Evolutionary conservation across 2,329 filamentous ascomycete species (phyloP).

Genomic region (Phyllosticta citribraziliensis): DNA sequence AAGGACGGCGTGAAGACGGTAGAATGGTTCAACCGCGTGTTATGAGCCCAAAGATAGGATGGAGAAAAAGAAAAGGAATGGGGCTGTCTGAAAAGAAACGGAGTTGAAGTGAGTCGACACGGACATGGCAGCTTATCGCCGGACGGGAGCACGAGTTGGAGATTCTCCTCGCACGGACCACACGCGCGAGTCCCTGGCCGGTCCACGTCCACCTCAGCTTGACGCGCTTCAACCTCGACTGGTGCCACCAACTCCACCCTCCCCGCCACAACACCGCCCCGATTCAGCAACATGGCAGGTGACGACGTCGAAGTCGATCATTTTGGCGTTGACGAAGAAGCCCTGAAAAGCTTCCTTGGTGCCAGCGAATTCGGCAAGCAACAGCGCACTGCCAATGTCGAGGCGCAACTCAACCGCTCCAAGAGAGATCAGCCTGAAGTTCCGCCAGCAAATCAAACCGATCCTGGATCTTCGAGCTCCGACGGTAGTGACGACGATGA

Average conservation of each 20-base stretch:
- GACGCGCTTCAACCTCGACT: conserved; percentile 1
- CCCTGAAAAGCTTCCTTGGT: conserved; percentile 60
- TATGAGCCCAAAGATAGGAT: background rate
- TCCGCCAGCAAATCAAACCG: conserved; percentile 14
- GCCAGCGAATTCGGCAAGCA: conserved; percentile 81
- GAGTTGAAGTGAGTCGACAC: background rate
- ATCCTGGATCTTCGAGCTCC: conserved; percentile 23
- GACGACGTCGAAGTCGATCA: conserved; percentile 6
- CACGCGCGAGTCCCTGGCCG: background rate
- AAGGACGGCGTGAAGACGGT: background rate
- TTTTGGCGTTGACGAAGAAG: conserved; percentile 44
- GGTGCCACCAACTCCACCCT: background rate
- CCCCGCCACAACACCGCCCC: background rate
- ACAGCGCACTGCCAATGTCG: conserved; percentile 60
- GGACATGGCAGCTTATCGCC: background rate
- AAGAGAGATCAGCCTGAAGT: conserved; percentile 43
- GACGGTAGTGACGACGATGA: conserved; percentile 47
- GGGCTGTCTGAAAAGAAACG: background rate
- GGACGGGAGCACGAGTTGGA: background rate
- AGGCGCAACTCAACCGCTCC: conserved; percentile 70
- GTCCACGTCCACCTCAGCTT: background rate
- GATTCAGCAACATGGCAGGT: background rate
- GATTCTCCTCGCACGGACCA: background rate
- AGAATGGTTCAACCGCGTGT: too few relatives aligned
- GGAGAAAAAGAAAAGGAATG: background rate